Conservation (phyloP, 495 filamentous ascomycete species). For the Astrothelium macrocarpum region DNA sequence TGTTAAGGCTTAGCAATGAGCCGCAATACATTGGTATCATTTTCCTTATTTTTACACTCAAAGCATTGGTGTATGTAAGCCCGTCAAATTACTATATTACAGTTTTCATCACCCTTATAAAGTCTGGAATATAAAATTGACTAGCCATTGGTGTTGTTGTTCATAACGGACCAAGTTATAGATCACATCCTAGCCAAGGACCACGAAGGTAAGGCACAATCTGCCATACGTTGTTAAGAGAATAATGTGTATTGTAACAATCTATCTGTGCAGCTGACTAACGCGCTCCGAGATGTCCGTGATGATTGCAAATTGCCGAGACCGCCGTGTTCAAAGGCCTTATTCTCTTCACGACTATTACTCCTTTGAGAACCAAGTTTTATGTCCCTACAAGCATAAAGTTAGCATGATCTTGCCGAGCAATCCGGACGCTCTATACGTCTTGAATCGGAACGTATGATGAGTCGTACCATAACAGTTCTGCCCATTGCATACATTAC, state of each 20-base stretch:
- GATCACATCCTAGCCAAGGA: too few relatives aligned
- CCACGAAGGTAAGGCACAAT: too few relatives aligned
- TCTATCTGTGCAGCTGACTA: not conserved
- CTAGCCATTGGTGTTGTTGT: too few relatives aligned
- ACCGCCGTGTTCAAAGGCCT: not conserved
- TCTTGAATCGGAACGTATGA: slow-evolving; percentile 9
- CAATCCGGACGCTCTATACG: not conserved
- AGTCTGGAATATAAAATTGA: too few relatives aligned
- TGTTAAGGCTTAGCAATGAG: not conserved
- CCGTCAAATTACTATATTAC: too few relatives aligned
- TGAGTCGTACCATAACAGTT: slow-evolving; percentile 43
- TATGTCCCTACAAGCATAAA: slow-evolving; percentile 53
- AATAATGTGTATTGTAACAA: not conserved
- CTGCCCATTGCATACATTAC: slow-evolving; percentile 51
- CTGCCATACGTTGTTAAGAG: not conserved
- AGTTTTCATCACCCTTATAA: too few relatives aligned
- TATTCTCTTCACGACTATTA: slow-evolving; percentile 28
- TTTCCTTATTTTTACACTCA: too few relatives aligned
- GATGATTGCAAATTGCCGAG: not conserved
- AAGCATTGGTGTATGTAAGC: too few relatives aligned
- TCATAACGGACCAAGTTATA: too few relatives aligned
- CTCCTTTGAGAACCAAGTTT: slow-evolving; percentile 72
- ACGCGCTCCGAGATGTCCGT: not conserved
- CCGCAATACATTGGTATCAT: too few relatives aligned
- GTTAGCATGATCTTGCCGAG: slow-evolving; percentile 20